A percentile compares a stretch with the other conserved stretches of the same genome.
phyloP scores from a whole-genome alignment of 202 grass and related monocot species.

The Zoysia matrella region DNA sequence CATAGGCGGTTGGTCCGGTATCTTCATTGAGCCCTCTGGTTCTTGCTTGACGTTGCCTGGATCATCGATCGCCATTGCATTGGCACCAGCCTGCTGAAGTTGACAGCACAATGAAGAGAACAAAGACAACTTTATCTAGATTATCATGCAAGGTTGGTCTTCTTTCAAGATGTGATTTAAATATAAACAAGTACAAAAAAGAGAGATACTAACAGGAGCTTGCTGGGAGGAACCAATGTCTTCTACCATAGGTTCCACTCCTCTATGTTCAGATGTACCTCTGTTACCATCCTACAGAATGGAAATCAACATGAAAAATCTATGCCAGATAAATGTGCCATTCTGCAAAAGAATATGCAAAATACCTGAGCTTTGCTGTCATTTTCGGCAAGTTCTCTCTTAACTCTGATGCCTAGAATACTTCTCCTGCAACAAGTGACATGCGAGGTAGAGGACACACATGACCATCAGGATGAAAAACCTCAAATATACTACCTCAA shows the following conservation, averaged over 20 bases:
- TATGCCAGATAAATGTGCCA: slow-evolving; percentile 5
- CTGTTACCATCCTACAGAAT: slow-evolving; percentile 44
- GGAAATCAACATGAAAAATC: neutral
- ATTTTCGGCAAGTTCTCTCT: slow-evolving; percentile 71
- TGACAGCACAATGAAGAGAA: slow-evolving; percentile 1
- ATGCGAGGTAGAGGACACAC: slow-evolving; percentile 1
- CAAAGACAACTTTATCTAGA: neutral
- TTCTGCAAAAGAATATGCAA: neutral
- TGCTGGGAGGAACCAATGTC: slow-evolving; percentile 39
- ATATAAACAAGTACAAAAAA: neutral
- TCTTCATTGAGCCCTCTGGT: slow-evolving; percentile 46
- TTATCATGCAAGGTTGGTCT: neutral
- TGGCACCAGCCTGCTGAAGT: slow-evolving; percentile 28
- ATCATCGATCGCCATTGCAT: slow-evolving; percentile 44
- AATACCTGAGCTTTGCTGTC: slow-evolving; percentile 69
- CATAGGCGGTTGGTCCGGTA: slow-evolving; percentile 6
- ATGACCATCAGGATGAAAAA: slow-evolving; percentile 24
- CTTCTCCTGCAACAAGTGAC: slow-evolving; percentile 49
- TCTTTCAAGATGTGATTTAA: neutral
- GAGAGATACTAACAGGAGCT: slow-evolving; percentile 40
- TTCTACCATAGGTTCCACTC: slow-evolving; percentile 43
- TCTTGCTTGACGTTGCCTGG: slow-evolving; percentile 48
- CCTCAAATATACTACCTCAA: neutral
- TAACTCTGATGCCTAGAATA: slow-evolving; percentile 62
- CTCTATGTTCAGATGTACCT: slow-evolving; percentile 46